Evolutionary conservation across 2,329 filamentous ascomycete species (phyloP), one percentile per base, ranked within the genome.

Genomic region (Emmonsia crescens): DNA sequence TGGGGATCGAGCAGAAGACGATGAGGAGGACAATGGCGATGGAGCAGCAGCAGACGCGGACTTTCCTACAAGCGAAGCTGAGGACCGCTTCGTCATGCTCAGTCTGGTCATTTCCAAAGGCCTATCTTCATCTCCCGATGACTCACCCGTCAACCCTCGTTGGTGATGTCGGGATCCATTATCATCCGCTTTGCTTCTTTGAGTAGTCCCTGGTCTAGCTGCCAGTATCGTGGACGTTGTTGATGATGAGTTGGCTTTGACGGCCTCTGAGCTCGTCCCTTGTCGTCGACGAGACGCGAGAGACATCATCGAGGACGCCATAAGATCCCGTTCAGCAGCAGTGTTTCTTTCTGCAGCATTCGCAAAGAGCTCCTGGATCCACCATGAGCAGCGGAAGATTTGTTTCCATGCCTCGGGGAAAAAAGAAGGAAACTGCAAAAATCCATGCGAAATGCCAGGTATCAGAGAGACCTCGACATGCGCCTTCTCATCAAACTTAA

Each of bases 381-480:
- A 97, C 19, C 80, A 77, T 0, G 85, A 87, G 65, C 89, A 89
- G 40, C 88, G 83, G 66, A 88, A 85, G 68, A 97, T 89, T 70
- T 95, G 87, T 69, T 87, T 88, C 89, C 91, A 96, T 0, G 89
- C 92, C 9, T 94, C 90, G 0, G 91, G 91, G 68, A 95, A 99
- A 3, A 96, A 80, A 0, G 84, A 81, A 0, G 91, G 90, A 71
- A 99, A 96, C 71, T 96, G 92, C 68, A 96, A 77, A 74, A 99
- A 99, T 0, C 94, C 94, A 70, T 99, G 94, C 3, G 87, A 91
- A 57, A 96, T 90, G 0, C 93, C 92, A 0, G 92, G 91, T 4
- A 99, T 86, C 29, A 97, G 79, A 21, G 86, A 84, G 1, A 96
- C 89, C 70, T 96, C 91, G 0, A 91, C 86, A 60, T 87, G 84